Conservation (phyloP, 2,329 filamentous ascomycete species). For the Arthrobotrys pseudoclavata region DNA sequence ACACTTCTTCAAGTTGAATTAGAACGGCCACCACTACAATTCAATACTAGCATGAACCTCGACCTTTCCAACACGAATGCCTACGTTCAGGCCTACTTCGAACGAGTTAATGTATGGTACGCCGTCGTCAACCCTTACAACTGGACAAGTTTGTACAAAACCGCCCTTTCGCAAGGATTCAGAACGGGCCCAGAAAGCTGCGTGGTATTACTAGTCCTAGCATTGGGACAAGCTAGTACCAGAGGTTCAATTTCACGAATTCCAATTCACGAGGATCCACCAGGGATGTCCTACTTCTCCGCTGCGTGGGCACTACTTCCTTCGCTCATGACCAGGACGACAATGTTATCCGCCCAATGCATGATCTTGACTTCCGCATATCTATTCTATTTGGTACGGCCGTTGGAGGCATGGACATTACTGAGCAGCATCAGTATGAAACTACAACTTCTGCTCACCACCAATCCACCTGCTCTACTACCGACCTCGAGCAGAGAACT, state of each 20-base stretch:
- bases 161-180: conserved; percentile 80
- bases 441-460: conserved; percentile 81
- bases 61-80: conserved; percentile 80
- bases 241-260: conserved; percentile 82
- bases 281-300: conserved; percentile 83
- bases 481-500: conserved; percentile 79
- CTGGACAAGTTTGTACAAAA: conserved; percentile 81
- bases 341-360: conserved; percentile 82
- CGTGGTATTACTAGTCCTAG: conserved; percentile 82
- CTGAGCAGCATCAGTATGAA: conserved; percentile 85
- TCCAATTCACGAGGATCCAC: conserved; percentile 77
- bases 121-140: conserved; percentile 86
- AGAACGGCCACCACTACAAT: conserved; percentile 79
- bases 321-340: conserved; percentile 83
- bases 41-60: conserved; percentile 73
- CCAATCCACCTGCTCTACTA: conserved; percentile 75
- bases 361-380: conserved; percentile 85
- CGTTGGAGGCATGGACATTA: conserved; percentile 85
- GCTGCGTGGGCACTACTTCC: conserved; percentile 84
- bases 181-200: conserved; percentile 85
- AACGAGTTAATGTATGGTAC: conserved; percentile 86
- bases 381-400: conserved; percentile 83
- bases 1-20: conserved; percentile 86
- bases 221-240: conserved; percentile 81
- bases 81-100: conserved; percentile 84